phyloP scores from a whole-genome alignment of 2,329 filamentous ascomycete species.

The Fusarium nematophilum region DNA sequence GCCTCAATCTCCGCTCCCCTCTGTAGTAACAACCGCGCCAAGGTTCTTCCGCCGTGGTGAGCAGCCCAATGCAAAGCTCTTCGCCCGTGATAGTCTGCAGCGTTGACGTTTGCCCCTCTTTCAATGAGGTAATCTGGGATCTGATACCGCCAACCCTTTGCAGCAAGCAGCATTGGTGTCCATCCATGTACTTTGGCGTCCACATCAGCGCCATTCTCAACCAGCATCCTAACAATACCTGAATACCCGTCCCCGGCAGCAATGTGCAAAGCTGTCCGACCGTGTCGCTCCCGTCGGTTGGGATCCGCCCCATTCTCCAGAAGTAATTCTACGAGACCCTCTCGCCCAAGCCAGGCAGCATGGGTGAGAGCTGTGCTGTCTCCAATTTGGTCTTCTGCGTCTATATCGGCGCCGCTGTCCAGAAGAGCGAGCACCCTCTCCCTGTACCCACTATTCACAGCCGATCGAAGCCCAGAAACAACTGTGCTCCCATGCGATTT shows the following conservation, averaged over 20 bases:
- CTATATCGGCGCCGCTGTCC: conserved; percentile 18
- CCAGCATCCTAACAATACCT: conserved; percentile 3
- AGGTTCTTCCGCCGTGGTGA: background rate
- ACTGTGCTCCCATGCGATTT: conserved; percentile 28
- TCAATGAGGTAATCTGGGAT: conserved; percentile 12
- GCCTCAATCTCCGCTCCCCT: conserved; percentile 7
- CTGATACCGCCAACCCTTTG: background rate
- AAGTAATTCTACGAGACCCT: conserved; percentile 9
- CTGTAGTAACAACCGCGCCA: background rate
- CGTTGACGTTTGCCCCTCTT: conserved; percentile 13
- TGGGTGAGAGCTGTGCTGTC: conserved; percentile 19
- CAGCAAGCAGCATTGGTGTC: conserved; percentile 23
- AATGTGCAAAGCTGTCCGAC: conserved; percentile 21
- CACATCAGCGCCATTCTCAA: conserved; percentile 11
- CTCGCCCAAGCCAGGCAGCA: conserved; percentile 15
- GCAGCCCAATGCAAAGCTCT: conserved; percentile 22
- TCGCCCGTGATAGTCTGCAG: conserved; percentile 22
- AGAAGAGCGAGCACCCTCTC: conserved; percentile 11
- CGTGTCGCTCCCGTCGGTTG: conserved; percentile 10
- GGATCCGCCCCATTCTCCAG: conserved; percentile 20
- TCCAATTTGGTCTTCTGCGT: conserved; percentile 13
- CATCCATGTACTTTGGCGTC: conserved; percentile 12
- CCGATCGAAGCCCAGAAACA: conserved; percentile 24
- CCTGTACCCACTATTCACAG: conserved; percentile 25
- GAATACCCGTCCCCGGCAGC: conserved; percentile 5